A percentile compares a stretch with the other conserved stretches of the same genome.
Conservation (phyloP, 768 basidiomycete species). For the Amanita muscaria region DNA sequence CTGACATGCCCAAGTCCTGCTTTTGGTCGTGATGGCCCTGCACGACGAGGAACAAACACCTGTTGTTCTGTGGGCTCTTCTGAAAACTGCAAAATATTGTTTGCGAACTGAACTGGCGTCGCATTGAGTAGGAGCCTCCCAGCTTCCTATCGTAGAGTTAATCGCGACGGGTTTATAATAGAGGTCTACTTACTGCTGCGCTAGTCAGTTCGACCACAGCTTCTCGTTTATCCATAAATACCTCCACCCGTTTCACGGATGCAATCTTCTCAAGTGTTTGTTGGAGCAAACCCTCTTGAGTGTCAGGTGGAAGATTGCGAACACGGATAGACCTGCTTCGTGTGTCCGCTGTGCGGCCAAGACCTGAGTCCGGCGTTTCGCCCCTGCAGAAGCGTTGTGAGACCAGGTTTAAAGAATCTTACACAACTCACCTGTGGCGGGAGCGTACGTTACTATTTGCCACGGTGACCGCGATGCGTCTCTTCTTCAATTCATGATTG, state of each 20-base stretch:
- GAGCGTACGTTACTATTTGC: slow-evolving; percentile 63
- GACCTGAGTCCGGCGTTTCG: slow-evolving; percentile 42
- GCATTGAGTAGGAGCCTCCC: slow-evolving; percentile 66
- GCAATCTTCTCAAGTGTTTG: slow-evolving; percentile 79
- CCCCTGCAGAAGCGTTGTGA: slow-evolving; percentile 23
- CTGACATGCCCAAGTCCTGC: slow-evolving; percentile 61
- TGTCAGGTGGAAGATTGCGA: slow-evolving; percentile 59
- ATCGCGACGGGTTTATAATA: background rate
- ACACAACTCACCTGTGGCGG: slow-evolving; percentile 36
- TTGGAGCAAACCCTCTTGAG: slow-evolving; percentile 89
- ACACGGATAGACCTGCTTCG: slow-evolving; percentile 70
- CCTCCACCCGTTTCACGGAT: slow-evolving; percentile 59
- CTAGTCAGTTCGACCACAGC: slow-evolving; percentile 60
- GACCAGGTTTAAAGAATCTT: background rate
- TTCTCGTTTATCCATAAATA: slow-evolving; percentile 53
- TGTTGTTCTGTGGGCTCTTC: slow-evolving; percentile 36
- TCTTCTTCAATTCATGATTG: slow-evolving; percentile 81
- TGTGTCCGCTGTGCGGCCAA: slow-evolving; percentile 45
- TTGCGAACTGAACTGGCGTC: slow-evolving; percentile 67
- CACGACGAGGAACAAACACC: slow-evolving; percentile 59
- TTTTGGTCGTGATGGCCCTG: slow-evolving; percentile 55
- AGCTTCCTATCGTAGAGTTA: slow-evolving; percentile 51
- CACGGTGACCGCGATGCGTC: slow-evolving; percentile 83
- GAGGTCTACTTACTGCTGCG: slow-evolving; percentile 42
- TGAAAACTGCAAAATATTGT: slow-evolving; percentile 45